Percentiles rank a stretch among this genome's conserved stretches.
Conservation (phyloP, 2,329 filamentous ascomycete species). For the Thelonectria blattea region DNA sequence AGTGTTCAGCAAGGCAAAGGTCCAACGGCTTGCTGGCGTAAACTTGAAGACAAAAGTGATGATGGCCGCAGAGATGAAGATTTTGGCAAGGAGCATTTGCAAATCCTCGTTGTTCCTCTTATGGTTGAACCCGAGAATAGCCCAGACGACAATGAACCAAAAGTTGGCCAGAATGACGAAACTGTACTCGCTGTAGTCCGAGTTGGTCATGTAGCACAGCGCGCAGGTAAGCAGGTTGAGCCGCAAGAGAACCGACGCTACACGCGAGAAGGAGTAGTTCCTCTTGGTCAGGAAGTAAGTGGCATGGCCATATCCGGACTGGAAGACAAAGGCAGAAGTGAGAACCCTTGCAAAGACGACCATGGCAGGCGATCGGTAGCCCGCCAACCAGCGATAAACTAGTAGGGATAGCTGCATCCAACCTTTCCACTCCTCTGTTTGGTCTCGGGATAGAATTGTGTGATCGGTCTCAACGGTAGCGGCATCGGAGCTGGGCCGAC, state of each 20-base stretch:
- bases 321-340: conserved; percentile 65
- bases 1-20: conserved; percentile 41
- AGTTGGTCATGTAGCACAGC: conserved; percentile 62
- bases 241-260: conserved; percentile 58
- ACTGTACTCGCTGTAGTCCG: conserved; percentile 58
- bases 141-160: conserved; percentile 65
- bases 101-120: conserved; percentile 49
- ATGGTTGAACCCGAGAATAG: conserved; percentile 54
- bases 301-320: conserved; percentile 67
- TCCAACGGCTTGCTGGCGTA: conserved; percentile 29
- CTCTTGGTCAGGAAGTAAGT: conserved; percentile 61
- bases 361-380: conserved; percentile 52
- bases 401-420: conserved; percentile 63
- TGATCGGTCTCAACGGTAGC: background rate
- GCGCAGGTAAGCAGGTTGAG: conserved; percentile 61
- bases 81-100: conserved; percentile 54
- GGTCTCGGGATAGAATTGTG: conserved; percentile 49
- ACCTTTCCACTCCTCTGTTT: conserved; percentile 71
- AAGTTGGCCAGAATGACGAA: conserved; percentile 65
- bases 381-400: conserved; percentile 61
- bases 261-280: conserved; percentile 62
- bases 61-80: conserved; percentile 50
- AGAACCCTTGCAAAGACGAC: conserved; percentile 61
- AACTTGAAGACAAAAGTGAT: conserved; percentile 40
- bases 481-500: conserved; percentile 18